Evolutionary conservation across 352 stramenopile genomes (phyloP).

Genomic region (Salisapilia sapeloensis): DNA sequence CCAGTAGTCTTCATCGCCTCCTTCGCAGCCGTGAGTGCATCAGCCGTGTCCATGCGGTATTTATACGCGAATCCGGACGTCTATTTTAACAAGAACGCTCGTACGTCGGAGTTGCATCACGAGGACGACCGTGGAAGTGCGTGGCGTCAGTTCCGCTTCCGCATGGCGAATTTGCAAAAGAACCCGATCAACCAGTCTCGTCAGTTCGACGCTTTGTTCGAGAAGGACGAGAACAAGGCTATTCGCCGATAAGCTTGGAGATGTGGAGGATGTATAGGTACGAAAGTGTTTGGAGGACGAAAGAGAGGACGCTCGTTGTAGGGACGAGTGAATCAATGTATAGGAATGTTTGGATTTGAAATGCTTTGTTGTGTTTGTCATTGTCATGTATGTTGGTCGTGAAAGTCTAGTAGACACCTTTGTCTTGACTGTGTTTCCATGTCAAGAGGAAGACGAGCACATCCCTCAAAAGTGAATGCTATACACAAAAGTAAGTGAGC

Average conservation of each 20-base stretch:
- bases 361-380: too few relatives aligned
- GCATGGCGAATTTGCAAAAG: constrained; percentile 37
- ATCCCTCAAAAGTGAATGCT: too few relatives aligned
- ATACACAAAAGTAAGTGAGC: too few relatives aligned
- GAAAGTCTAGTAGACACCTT: too few relatives aligned
- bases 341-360: too few relatives aligned
- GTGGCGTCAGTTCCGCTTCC: constrained; percentile 50
- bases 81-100: constrained; percentile 46
- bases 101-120: constrained; percentile 23
- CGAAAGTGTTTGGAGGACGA: too few relatives aligned
- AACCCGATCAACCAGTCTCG: constrained; percentile 66
- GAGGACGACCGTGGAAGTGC: constrained; percentile 14
- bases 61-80: constrained; percentile 37
- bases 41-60: constrained; percentile 18
- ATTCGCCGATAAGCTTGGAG: constrained; percentile 37
- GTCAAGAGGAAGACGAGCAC: too few relatives aligned
- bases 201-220: constrained; percentile 35
- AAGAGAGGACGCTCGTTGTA: too few relatives aligned
- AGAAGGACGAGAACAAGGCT: constrained; percentile 30
- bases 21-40: constrained; percentile 15
- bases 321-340: too few relatives aligned
- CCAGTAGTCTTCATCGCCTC: constrained; percentile 29
- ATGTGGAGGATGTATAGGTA: too few relatives aligned
- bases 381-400: too few relatives aligned
- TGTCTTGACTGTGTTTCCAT: too few relatives aligned